Evolutionary conservation across 345 rosid species (phyloP), one percentile per base, ranked within the genome.

Genomic region (Eucalyptus polybractea): DNA sequence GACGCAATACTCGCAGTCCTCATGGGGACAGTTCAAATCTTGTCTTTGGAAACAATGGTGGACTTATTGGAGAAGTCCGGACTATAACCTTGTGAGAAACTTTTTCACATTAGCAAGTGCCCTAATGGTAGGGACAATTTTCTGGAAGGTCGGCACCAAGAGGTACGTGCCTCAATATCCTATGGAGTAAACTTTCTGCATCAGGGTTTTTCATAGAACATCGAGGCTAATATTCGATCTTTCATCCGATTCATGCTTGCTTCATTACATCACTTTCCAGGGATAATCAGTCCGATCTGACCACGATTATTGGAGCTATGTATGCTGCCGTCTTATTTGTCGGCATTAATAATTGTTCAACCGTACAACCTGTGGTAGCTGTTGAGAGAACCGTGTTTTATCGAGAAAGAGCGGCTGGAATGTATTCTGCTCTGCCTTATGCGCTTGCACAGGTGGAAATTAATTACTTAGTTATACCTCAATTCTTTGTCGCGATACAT

Each of bases 321-420:
- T 96, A 95, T 13, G 90, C 93, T 24, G 92, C 98, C 3, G 93
- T 96, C 83, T 58, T 96, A 53, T 95, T 95, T 56, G 91, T 95
- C 3, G 99, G 98, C 11, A 85, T 95, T 86, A 96, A 95, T 40
- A 97, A 96, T 88, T 93, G 96, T 53, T 90, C 93, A 17, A 95
- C 97, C 1, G 97, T 95, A 14, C 98, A 95, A 80, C 97, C 98
- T 7, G 86, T 97, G 16, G 92, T 97, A 81, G 92, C 95, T 5
- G 72, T 97, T 72, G 99, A 97, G 91, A 92, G 98, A 92, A 93
- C 96, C 3, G 97, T 96, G 8, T 97, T 94, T 90, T 97, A 95
- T 89, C 92, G 98, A 6, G 98, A 95, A 93, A 93, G 92, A 91
- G 98, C 98, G 15, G 98, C 98, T 3, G 96, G 95, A 88, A 95